These are phyloP conservation scores for Penstemon newberryi DNA, from an alignment of 257 asterid species.

Conservation along the genomic window DNA sequence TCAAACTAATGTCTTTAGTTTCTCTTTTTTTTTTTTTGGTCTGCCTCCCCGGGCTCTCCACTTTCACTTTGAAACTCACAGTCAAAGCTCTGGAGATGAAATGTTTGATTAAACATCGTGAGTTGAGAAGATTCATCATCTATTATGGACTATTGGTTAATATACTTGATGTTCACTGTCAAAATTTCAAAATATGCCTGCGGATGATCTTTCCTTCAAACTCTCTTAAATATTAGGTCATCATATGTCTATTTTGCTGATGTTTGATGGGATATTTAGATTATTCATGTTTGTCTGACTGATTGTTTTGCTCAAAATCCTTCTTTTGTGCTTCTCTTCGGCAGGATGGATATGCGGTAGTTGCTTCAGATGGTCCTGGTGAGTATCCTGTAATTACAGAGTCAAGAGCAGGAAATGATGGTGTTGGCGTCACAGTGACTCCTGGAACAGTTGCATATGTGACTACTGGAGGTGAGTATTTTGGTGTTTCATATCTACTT, in stretches of 20 bases:
- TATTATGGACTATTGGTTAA: background rate
- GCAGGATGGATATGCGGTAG: conserved; percentile 94
- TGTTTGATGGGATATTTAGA: background rate
- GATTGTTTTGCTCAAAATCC: conserved; percentile 21
- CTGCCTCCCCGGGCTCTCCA: background rate
- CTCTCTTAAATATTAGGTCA: background rate
- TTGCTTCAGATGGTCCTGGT: conserved; percentile 93
- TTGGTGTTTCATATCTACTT: conserved; percentile 15
- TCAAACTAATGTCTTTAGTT: too few relatives aligned
- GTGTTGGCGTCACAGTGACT: conserved; percentile 61
- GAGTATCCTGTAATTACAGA: conserved; percentile 80
- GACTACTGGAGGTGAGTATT: conserved; percentile 83
- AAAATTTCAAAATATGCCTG: background rate
- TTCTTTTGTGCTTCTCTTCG: conserved; percentile 19
- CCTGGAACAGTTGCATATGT: conserved; percentile 87
- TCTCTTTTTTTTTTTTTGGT: too few relatives aligned
- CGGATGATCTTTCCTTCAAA: background rate
- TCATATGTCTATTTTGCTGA: background rate
- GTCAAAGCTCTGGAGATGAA: too few relatives aligned
- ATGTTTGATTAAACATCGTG: too few relatives aligned
- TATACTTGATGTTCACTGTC: background rate
- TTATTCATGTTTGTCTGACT: conserved; percentile 4
- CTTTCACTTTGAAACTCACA: background rate
- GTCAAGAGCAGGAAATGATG: conserved; percentile 98
- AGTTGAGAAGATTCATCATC: background rate